Conservation (phyloP, 129 eudicot genomes). For the Ambrosia trifida region DNA sequence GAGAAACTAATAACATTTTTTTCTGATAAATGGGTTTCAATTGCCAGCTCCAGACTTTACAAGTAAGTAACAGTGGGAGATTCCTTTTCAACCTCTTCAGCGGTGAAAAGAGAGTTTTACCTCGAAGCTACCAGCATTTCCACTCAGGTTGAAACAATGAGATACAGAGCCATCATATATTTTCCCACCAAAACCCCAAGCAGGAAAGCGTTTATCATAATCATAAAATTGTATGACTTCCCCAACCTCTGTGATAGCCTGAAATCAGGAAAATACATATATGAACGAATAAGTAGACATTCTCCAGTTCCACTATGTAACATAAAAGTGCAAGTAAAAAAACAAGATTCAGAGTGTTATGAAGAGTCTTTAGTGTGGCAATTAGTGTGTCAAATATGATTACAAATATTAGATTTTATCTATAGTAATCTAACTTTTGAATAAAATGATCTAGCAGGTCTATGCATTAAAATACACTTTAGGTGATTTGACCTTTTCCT, state of each 20-base stretch:
- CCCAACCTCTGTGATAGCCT: slow-evolving; percentile 95
- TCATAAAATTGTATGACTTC: slow-evolving; percentile 96
- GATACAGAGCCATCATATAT: slow-evolving; percentile 53
- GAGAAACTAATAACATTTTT: too few relatives aligned
- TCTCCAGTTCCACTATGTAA: background rate
- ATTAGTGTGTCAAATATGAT: background rate
- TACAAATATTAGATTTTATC: background rate
- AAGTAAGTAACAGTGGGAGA: background rate
- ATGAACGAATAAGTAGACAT: background rate
- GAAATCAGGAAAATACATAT: slow-evolving; percentile 13
- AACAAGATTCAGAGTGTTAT: slow-evolving; percentile 8
- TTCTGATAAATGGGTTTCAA: too few relatives aligned
- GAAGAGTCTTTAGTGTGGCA: background rate
- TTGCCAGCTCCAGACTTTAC: background rate
- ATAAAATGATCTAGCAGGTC: background rate
- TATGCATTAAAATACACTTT: slow-evolving; percentile 6
- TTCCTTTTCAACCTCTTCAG: background rate
- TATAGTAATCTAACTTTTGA: background rate
- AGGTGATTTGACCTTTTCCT: background rate
- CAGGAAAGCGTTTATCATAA: slow-evolving; percentile 79
- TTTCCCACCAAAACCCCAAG: slow-evolving; percentile 99
- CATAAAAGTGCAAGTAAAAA: slow-evolving; percentile 1
- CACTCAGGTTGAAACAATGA: slow-evolving; percentile 90
- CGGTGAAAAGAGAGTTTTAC: slow-evolving; percentile 40
- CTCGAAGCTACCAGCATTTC: slow-evolving; percentile 53